These are phyloP conservation scores for Malus hybrid DNA, from an alignment of 331 rosid species.

Conservation along the genomic window DNA sequence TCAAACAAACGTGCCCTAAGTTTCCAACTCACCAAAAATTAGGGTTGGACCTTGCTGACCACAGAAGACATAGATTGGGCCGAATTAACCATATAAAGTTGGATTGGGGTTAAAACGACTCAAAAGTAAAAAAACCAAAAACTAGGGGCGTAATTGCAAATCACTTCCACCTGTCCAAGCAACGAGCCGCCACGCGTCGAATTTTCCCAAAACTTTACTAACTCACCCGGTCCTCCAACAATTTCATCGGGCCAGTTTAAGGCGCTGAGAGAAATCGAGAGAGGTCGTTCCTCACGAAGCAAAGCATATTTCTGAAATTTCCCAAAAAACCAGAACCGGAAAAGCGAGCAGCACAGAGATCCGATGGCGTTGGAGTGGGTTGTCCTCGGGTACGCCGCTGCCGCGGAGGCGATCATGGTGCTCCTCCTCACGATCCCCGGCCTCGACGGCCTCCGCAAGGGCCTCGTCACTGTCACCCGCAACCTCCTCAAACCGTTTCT, in stretches of 20 bases:
- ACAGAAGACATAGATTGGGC: not conserved
- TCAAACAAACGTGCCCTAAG: too few relatives aligned
- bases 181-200: conserved; percentile 1
- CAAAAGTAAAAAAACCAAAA: not conserved
- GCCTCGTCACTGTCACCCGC: conserved; percentile 70
- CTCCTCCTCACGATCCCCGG: conserved; percentile 81
- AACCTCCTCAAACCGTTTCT: conserved; percentile 89
- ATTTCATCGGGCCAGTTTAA: not conserved
- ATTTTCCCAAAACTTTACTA: not conserved
- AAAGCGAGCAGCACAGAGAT: not conserved
- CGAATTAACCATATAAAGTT: not conserved
- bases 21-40: not conserved
- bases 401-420: conserved; percentile 93
- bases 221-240: not conserved
- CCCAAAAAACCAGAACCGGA: not conserved
- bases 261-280: not conserved
- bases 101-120: not conserved
- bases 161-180: not conserved
- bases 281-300: not conserved
- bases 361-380: conserved; percentile 97
- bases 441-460: conserved; percentile 83
- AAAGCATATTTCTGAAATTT: not conserved
- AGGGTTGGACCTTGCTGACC: not conserved
- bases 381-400: conserved; percentile 92
- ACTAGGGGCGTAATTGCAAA: not conserved